Base-by-base conservation (phyloP, 192 early-diverging fungal genomes). In the Backusella mclennaniae region DNA sequence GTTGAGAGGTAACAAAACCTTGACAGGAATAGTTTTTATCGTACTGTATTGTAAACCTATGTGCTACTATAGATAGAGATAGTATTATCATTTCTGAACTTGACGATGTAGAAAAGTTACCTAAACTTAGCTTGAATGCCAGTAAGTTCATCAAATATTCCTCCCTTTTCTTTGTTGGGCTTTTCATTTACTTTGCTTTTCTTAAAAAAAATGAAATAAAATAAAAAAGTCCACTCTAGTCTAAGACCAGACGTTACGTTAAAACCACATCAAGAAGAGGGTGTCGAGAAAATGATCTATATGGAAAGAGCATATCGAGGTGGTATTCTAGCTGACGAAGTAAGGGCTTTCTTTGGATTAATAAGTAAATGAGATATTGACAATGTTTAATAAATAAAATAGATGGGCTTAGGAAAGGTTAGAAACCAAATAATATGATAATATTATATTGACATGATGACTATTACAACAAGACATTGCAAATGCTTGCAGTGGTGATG, bases 351-450 rank as follows among this genome's bases (percentile, higher is more conserved):
- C 17, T 3, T 35, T 35, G 15, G 3, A 5, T 14, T 44, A 44
- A 17, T 0, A 44, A 17, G 0, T 15, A 44, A 44, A 4, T 15
- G 15, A 1, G 14, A 17, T 56, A 19, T n/a, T 49, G 46, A 49
- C 15, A 14, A 44, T 4, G 12, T 44, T 49, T n/a, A 6, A n/a
- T n/a, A 19, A 49, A 49, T 33, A 49, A 49, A 49, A 35, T 71
- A 77, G 71, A 78, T 78, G 77, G 77, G 77, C 1, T 53, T 78
- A 39, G 77, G 77, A 35, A 78, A 78, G 42, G 77, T 78, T 73
- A 35, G 67, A n/a, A 26, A 11, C 1, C n/a, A 59, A 49, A 49
- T 49, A 49, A n/a, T 21, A n/a, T 49, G 15, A 49, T 19, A 15
- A 49, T 17, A 3, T 19, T 2, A 26, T 59, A n/a, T 49, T 49